Evolutionary conservation across 768 basidiomycete species (phyloP), one percentile per base, ranked within the genome.

Genomic region (Austroboletus festivus): DNA sequence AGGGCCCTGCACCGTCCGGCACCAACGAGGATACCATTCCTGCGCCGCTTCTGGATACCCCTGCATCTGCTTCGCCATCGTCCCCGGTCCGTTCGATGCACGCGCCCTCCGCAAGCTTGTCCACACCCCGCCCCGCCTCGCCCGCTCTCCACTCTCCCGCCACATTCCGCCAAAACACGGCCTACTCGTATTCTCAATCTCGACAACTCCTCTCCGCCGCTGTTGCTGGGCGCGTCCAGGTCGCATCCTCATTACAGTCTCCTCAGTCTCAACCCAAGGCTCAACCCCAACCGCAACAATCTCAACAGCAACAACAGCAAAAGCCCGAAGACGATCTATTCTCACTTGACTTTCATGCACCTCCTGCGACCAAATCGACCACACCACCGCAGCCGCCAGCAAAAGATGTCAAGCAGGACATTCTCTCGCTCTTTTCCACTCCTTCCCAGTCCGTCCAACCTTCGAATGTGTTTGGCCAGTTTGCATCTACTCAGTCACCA

Each of bases 361-460:
- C 86, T 1, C 38, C 72, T 8, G 23, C 53, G 9, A 57, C 58
- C 5, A 61, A 49, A 46, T n/a, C 61, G 3, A 19, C 66, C 2
- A 33, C 35, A 18, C 46, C 70, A 1, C 52, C 57, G 2, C 60
- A 69, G 15, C 65, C 62, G 38, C 72, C 76, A 0, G 77, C 75
- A 64, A 89, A 88, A 60, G 85, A 89, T 58, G 77, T 84, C 38
- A 93, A 92, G 57, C 78, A 89, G 46, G 87, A 94, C 55, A 94
- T 94, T 54, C 73, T 94, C 16, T 89, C 89, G 0, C 76, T 94
- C 35, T 93, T 89, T 65, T 80, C 86, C 15, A 63, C 77, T 0
- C 59, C 75, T 0, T 57, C 73, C 39, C 60, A 0, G 53, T 56
- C 2, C 58, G 71, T 54, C 69, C 44, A 44, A 57, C 31, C 51